These are phyloP conservation scores for Trichosporon coremiiforme DNA, from an alignment of 1,284 basidiomycete species.

Conservation along the genomic window DNA sequence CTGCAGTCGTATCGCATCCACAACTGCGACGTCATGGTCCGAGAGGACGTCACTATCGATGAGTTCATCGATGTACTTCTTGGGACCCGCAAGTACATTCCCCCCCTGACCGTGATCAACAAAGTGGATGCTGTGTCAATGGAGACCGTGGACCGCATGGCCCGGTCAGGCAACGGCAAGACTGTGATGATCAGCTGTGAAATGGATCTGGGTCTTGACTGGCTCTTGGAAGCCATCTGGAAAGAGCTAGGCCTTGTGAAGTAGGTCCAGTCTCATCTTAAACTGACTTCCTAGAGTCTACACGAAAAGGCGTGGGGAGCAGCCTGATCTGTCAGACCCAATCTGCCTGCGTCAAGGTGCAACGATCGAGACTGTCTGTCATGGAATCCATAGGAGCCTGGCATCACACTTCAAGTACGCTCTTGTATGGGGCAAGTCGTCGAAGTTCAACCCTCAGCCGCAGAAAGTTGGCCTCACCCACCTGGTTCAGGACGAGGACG, in stretches of 20 bases:
- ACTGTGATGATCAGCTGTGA: slow-evolving; percentile 94
- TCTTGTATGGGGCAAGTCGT: slow-evolving; percentile 90
- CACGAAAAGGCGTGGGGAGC: slow-evolving; percentile 93
- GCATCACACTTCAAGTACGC: slow-evolving; percentile 83
- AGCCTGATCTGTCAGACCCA: slow-evolving; percentile 89
- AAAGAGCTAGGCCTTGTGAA: slow-evolving; percentile 81
- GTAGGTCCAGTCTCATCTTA: slow-evolving; percentile 33
- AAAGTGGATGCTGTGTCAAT: slow-evolving; percentile 87
- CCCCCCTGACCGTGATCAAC: slow-evolving; percentile 91
- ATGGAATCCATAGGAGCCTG: slow-evolving; percentile 85
- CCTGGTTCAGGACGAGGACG: slow-evolving; percentile 89
- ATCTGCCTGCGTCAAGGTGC: slow-evolving; percentile 89
- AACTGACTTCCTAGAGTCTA: slow-evolving; percentile 63
- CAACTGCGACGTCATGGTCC: slow-evolving; percentile 95
- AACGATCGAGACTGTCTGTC: slow-evolving; percentile 91
- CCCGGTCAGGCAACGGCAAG: slow-evolving; percentile 70
- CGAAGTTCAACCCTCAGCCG: slow-evolving; percentile 86
- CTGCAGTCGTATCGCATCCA: slow-evolving; percentile 82
- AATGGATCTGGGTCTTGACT: slow-evolving; percentile 82
- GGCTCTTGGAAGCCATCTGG: slow-evolving; percentile 88
- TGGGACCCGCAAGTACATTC: slow-evolving; percentile 88
- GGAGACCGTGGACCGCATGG: slow-evolving; percentile 84
- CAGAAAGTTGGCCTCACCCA: slow-evolving; percentile 89
- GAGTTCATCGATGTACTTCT: slow-evolving; percentile 97
- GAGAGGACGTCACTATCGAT: slow-evolving; percentile 93